Base-by-base conservation (phyloP, 202 grass and related monocot genomes). In the Sporobolus alterniflorus region DNA sequence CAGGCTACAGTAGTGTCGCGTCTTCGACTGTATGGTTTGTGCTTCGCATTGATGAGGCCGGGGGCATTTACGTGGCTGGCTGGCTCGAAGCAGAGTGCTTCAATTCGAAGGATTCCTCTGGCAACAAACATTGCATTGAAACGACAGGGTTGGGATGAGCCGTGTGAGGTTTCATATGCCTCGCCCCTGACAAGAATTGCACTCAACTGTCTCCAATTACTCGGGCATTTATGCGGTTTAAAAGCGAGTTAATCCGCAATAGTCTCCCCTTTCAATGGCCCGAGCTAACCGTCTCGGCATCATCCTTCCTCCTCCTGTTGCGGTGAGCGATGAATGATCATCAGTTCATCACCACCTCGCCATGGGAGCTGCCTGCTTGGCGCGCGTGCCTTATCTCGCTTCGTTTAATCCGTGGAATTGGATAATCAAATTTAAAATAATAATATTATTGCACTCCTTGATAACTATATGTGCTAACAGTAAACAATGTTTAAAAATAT, bases 121-220 rank as follows among this genome's bases (percentile, higher is more conserved):
- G 82, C 57, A 90, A 76, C 57, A 90, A 76, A 78, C 78, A 90
- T 73, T 15, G 88, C 88, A 90, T 90, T 90, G 83, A 90, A 90
- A 78, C 78, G 88, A 86, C 67, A 86, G 55, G 78, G 83, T 86
- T 90, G 88, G 83, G 83, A 86, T 90, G 32, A 74, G 78, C 57
- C 86, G 88, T 90, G 76, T 33, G 82, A 57, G 36, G 36, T 8
- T 39, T 39, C 36, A 39, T 72, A 76, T 81, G 30, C 75, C 44
- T 28, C 71, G 21, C 78, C 36, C 42, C 42, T 44, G 42, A 44
- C 11, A 10, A 74, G 88, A 90, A 86, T 91, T 88, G 82, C 75
- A 26, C 88, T 82, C 91, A 91, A 82, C 94, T 91, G 94, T 93
- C 90, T 85, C 93, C 88, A 96, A 93, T 93, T 96, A 96, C 94